Conservation (phyloP, 495 filamentous ascomycete genomes). For the Neurospora sp. region DNA sequence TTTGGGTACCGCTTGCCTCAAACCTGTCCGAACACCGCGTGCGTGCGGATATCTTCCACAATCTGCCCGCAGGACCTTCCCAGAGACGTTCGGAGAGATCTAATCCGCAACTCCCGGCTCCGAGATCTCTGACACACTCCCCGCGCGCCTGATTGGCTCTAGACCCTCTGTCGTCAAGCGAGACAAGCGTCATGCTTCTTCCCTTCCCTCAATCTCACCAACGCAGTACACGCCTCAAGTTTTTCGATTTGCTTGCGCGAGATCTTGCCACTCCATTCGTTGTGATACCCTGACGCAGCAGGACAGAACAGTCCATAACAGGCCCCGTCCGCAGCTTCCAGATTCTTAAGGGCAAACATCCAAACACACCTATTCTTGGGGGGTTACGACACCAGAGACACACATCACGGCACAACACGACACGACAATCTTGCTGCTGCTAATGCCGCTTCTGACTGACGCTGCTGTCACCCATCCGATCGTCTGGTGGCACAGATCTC, state of each 20-base stretch:
- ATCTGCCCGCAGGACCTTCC: neutral
- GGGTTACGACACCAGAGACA: neutral
- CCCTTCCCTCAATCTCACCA: neutral
- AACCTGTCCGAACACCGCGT: neutral
- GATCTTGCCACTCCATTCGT: neutral
- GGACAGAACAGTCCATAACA: neutral
- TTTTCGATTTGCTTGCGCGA: neutral
- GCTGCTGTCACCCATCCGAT: conserved; percentile 8
- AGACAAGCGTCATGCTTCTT: neutral
- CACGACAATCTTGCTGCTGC: neutral
- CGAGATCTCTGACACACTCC: neutral
- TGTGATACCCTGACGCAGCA: neutral
- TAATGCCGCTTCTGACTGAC: neutral
- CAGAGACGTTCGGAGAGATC: neutral
- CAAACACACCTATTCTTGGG: neutral
- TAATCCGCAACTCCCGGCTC: neutral
- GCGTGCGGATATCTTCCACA: neutral
- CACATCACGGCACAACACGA: neutral
- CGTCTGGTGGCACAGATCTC: conserved; percentile 11
- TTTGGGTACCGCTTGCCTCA: neutral
- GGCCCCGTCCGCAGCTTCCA: neutral
- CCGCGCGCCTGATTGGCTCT: neutral
- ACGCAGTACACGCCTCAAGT: neutral
- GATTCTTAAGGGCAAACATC: neutral
- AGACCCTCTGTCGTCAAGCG: neutral